phyloP scores from a whole-genome alignment of 2,329 filamentous ascomycete genomes.

The Arthrobotrys sinensis region DNA sequence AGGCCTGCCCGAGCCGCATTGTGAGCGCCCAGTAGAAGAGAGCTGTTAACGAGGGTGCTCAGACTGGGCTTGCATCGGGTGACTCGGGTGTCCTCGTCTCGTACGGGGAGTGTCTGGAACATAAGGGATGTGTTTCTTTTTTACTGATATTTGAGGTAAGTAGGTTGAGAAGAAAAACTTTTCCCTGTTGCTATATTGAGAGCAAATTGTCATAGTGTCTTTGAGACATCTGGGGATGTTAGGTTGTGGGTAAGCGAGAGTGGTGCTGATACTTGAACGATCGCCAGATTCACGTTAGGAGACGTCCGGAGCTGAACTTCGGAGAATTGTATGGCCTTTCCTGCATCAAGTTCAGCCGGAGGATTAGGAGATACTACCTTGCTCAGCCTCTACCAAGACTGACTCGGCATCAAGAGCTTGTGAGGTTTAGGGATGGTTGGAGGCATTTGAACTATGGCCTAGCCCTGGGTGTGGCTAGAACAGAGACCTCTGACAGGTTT shows the following conservation, averaged over 20 bases:
- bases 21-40: not conserved
- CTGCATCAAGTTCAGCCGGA: conserved; percentile 12
- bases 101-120: conserved; percentile 10
- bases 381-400: conserved; percentile 41
- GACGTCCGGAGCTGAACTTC: conserved; percentile 45
- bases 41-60: not conserved
- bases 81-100: conserved; percentile 12
- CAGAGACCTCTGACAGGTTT: conserved; percentile 31
- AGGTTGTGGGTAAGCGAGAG: conserved; percentile 33
- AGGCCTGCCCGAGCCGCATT: conserved; percentile 34
- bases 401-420: not conserved
- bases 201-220: conserved; percentile 20
- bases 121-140: not conserved
- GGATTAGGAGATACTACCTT: not conserved
- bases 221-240: conserved; percentile 28
- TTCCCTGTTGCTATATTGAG: conserved; percentile 18
- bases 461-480: conserved; percentile 44
- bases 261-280: conserved; percentile 40
- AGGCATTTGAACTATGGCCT: conserved; percentile 27
- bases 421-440: not conserved
- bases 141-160: conserved; percentile 1
- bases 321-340: conserved; percentile 32
- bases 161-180: not conserved
- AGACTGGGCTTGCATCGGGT: conserved; percentile 14
- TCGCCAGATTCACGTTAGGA: conserved; percentile 19